Conservation (phyloP, 805 yeast genomes). For the Hanseniaspora clermontiae region DNA sequence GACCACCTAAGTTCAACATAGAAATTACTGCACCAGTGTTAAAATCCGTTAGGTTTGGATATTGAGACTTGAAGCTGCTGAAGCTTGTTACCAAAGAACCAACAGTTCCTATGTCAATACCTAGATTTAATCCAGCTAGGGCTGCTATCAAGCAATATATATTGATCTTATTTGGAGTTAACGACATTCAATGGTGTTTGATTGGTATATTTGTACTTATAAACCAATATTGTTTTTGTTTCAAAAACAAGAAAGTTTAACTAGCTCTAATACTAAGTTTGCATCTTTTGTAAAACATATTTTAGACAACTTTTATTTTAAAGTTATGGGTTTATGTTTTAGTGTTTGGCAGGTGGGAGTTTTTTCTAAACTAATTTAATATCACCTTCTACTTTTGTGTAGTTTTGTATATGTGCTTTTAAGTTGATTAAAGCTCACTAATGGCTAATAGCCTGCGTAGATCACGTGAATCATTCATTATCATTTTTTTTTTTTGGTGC, state of each 20-base stretch:
- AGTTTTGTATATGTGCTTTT: too few species aligned
- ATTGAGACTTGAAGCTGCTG: conserved; percentile 39
- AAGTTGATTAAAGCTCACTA: too few species aligned
- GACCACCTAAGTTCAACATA: conserved; percentile 56
- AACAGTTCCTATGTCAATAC: conserved; percentile 66
- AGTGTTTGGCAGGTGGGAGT: too few species aligned
- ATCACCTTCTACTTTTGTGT: too few species aligned
- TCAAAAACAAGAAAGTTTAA: not conserved
- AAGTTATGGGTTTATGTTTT: too few species aligned
- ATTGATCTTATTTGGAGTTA: conserved; percentile 37
- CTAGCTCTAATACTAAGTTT: too few species aligned
- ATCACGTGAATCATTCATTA: too few species aligned
- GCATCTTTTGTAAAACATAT: too few species aligned
- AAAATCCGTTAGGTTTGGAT: conserved; percentile 37
- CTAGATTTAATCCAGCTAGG: conserved; percentile 60
- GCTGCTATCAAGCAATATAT: conserved; percentile 32
- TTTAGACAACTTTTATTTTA: too few species aligned
- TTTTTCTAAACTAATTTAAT: too few species aligned
- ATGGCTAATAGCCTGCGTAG: too few species aligned
- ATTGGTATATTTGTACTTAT: not conserved
- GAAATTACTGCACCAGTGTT: conserved; percentile 40
- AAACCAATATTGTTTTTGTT: not conserved
- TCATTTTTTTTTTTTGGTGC: too few species aligned
- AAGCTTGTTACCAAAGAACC: conserved; percentile 52
- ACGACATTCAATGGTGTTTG: not conserved